Conservation (phyloP, 257 asterid species). For the Forsythia viridissima region DNA sequence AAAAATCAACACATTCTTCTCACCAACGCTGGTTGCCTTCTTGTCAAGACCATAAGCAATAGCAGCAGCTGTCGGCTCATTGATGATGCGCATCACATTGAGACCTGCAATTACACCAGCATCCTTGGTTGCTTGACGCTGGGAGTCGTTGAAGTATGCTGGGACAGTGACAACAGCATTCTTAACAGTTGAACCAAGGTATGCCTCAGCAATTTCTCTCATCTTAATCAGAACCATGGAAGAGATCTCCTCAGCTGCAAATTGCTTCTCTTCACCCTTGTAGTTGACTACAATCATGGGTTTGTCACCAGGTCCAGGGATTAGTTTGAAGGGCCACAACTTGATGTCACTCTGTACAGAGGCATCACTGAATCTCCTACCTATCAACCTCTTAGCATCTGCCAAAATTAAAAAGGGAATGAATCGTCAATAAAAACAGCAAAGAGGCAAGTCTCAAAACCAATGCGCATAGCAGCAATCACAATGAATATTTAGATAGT, state of each 20-base stretch:
- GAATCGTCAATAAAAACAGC: neutral
- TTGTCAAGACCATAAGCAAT: slow-evolving; percentile 62
- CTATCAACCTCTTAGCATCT: slow-evolving; percentile 60
- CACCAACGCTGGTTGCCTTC: slow-evolving; percentile 61
- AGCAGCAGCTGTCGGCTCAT: slow-evolving; percentile 61
- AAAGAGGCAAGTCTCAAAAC: too few relatives aligned
- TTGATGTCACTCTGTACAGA: slow-evolving; percentile 55
- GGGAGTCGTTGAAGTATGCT: slow-evolving; percentile 55
- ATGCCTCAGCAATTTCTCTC: slow-evolving; percentile 59
- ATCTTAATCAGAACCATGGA: slow-evolving; percentile 60
- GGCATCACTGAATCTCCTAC: slow-evolving; percentile 50
- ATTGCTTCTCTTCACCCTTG: slow-evolving; percentile 56
- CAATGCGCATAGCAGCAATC: too few relatives aligned
- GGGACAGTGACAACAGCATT: slow-evolving; percentile 62
- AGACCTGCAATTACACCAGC: slow-evolving; percentile 60
- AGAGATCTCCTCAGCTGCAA: slow-evolving; percentile 60
- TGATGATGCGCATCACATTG: slow-evolving; percentile 50
- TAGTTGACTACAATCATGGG: slow-evolving; percentile 51
- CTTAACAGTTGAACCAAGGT: slow-evolving; percentile 43
- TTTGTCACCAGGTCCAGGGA: slow-evolving; percentile 50
- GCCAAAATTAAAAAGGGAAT: neutral
- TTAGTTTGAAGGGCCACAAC: slow-evolving; percentile 54
- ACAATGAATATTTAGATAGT: too few relatives aligned
- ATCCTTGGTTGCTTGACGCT: slow-evolving; percentile 58
- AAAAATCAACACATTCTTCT: slow-evolving; percentile 52